Evolutionary conservation across 345 rosid species (phyloP).

Genomic region (Salix koriyanagi): DNA sequence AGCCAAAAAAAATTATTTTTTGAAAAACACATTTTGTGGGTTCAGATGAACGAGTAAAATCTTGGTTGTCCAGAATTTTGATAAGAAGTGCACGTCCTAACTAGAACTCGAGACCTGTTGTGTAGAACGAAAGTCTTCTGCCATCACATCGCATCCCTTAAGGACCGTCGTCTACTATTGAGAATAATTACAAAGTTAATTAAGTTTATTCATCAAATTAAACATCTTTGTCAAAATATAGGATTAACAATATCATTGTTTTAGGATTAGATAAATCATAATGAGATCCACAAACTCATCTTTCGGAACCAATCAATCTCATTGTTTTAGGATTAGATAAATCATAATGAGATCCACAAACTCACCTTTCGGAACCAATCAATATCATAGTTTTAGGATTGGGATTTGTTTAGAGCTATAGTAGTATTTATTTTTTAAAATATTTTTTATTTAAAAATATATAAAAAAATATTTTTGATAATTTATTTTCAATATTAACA

Average conservation of each 20-base stretch:
- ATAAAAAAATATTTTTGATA: no score
- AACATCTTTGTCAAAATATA: not conserved
- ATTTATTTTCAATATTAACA: no score
- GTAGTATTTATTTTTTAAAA: no score
- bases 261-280: not conserved
- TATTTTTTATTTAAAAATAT: no score
- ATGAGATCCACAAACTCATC: not conserved
- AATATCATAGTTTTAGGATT: not conserved
- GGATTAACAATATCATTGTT: no score
- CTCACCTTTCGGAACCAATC: conserved; percentile 4
- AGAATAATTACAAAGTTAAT: not conserved
- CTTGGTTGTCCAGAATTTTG: no score
- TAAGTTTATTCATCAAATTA: not conserved
- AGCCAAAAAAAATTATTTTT: fast-evolving
- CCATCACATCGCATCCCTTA: no score
- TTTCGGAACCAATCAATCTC: conserved; percentile 1
- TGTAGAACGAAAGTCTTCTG: no score
- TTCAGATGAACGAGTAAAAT: no score
- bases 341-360: not conserved
- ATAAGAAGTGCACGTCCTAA: fast-evolving
- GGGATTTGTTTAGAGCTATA: no score
- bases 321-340: not conserved
- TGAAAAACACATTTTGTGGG: no score
- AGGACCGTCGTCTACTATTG: conserved; percentile 1
- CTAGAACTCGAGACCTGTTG: fast-evolving